Base-by-base conservation (phyloP, 2,329 filamentous ascomycete genomes). In the Rhinocladiella mackenziei region DNA sequence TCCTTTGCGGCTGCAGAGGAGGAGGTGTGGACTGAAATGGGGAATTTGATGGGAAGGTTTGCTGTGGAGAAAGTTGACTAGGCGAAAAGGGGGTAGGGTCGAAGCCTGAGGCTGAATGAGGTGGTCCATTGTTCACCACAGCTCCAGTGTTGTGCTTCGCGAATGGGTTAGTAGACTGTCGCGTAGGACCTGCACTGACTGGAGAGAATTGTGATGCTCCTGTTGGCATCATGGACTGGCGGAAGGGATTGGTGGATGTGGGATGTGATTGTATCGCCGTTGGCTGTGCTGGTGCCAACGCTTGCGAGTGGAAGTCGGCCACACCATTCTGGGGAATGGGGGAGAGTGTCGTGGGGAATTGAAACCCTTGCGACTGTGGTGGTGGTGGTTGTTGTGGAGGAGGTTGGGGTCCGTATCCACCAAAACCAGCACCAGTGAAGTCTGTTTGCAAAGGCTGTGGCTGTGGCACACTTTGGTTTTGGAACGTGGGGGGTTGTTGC, bases 161-260 rank as follows among this genome's bases (percentile, higher is more conserved):
- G 62, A 97, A 94, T 0, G 89, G 89, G 58, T 94, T 95, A 2
- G 87, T 94, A 20, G 84, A 83, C 59, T 86, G 83, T 22, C 81
- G 78, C 40, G 67, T 66, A 35, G 75, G 58, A 33, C 17, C 36
- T 19, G 72, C 60, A 45, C 67, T 60, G 51, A 70, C 62, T n/a
- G 72, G 61, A 20, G 67, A 62, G 17, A 70, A 67, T 41, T 43
- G 55, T 47, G 71, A 64, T 39, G 62, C 58, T 17, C 54, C 50
- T 20, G 67, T 61, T 76, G 5, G 79, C 69, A 95, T 72, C 81
- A 91, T 91, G 1, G 91, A 96, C 61, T 89, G 84, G 30, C 92
- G 78, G 77, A 98, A 98, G 0, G 92, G 92, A 62, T 98, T 98
- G 5, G 89, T 95, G 15, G 73, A 81, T 57, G 81, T 78, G 60